Evolutionary conservation across 805 yeast genomes (phyloP), one percentile per base, ranked within the genome.

Genomic region (Cyberlindnera amylophila): DNA sequence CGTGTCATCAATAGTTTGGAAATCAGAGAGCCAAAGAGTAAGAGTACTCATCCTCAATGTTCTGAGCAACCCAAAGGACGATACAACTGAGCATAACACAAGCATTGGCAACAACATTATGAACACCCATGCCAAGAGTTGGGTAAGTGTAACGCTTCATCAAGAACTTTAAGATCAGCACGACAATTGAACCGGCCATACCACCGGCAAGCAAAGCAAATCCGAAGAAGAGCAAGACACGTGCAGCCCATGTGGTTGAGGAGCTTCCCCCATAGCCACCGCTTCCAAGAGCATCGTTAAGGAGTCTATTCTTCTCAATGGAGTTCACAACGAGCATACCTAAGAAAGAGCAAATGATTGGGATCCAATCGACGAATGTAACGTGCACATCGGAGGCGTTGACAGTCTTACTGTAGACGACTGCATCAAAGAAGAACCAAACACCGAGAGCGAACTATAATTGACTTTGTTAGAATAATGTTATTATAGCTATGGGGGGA

Each of bases 161-260:
- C 44, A 90, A 65, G 62, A 86, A 93, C 61, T 91, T 86, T 53
- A 93, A 70, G 36, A 90, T 85, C 48, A 93, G 73, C 14, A 93
- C 95, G 58, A 89, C 87, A 52, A 93, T 77, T 2, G 93, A 81
- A 1, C 98, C 98, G 15, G 96, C 88, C 46, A 93, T 67, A 0
- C 99, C 98, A 42, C 96, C 93, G 1, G 98, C 96, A 42, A 93
- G 71, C 36, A 91, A 70, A 4, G 96, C 85, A 63, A 93, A 93
- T 8, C 99, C 99, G 54, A 88, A 69, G 61, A 93, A 93, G 41
- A 93, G 71, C 13, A 95, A 82, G 29, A 90, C 81, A 54, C 96
- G 75, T 13, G 97, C 97, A 50, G 90, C 95, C 96, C 97, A 90
- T 31, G 90, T 87, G 40, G 86, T 82, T 12, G 76, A 59, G 34